Evolutionary conservation across 768 basidiomycete species (phyloP).

Genomic region (Tricholoma sp.): DNA sequence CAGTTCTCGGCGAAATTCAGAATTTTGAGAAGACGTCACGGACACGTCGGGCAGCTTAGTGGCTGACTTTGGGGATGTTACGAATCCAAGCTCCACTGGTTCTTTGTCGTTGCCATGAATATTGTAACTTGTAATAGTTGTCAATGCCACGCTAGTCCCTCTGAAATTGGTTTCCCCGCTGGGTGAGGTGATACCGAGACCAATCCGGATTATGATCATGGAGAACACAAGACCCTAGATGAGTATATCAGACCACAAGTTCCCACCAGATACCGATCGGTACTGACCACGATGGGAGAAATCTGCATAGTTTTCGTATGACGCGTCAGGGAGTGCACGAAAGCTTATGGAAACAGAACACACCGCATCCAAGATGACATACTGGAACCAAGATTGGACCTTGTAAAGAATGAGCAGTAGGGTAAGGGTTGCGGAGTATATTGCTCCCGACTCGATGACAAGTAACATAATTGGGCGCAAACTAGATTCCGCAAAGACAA

Average conservation of each 20-base stretch:
- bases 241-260: background rate
- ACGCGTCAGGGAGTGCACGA: background rate
- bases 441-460: slow-evolving; percentile 32
- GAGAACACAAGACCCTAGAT: slow-evolving; percentile 30
- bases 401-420: slow-evolving; percentile 28
- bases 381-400: slow-evolving; percentile 30
- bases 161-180: slow-evolving; percentile 5
- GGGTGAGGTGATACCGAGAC: slow-evolving; percentile 25
- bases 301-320: background rate
- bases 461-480: slow-evolving; percentile 29
- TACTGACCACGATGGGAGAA: slow-evolving; percentile 7
- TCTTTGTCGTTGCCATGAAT: background rate
- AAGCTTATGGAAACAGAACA: slow-evolving; percentile 8
- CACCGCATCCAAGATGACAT: slow-evolving; percentile 31
- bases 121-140: background rate
- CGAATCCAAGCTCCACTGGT: background rate
- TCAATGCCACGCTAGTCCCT: background rate
- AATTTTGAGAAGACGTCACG: background rate
- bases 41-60: background rate
- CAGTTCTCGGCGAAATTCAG: background rate
- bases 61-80: background rate
- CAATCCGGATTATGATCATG: slow-evolving; percentile 36
- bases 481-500: slow-evolving; percentile 17
- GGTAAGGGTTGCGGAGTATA: slow-evolving; percentile 30
- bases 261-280: background rate